Percentiles rank a stretch among this genome's conserved stretches.
These are phyloP conservation scores for Phytophthora pini DNA, from an alignment of 352 stramenopile genomes.

Conservation along the genomic window DNA sequence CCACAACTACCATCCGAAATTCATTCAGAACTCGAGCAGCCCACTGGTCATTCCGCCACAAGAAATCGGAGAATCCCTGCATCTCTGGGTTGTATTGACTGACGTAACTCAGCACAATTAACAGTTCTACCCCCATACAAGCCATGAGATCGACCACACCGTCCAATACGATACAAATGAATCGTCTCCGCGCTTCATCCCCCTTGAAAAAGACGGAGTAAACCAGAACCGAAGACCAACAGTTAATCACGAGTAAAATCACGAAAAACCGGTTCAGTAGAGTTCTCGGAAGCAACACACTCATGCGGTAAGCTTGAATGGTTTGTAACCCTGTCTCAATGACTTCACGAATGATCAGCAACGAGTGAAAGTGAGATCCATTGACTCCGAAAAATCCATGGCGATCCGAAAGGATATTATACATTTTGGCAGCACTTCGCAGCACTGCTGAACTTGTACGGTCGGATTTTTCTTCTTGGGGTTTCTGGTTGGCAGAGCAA, in stretches of 20 bases:
- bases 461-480: background rate
- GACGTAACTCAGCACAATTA: constrained; percentile 20
- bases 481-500: background rate
- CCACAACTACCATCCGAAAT: constrained; percentile 31
- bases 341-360: constrained; percentile 25
- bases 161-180: constrained; percentile 27
- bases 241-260: constrained; percentile 32
- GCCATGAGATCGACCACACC: constrained; percentile 24
- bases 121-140: constrained; percentile 21
- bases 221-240: constrained; percentile 22
- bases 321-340: constrained; percentile 29
- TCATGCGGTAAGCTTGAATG: constrained; percentile 37
- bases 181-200: constrained; percentile 16
- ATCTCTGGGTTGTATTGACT: constrained; percentile 5
- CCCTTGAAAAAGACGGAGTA: constrained; percentile 10
- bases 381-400: constrained; percentile 29
- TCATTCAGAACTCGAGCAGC: constrained; percentile 25
- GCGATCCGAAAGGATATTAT: constrained; percentile 1
- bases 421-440: background rate
- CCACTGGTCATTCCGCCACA: constrained; percentile 38
- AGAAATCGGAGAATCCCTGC: constrained; percentile 1
- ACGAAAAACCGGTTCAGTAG: constrained; percentile 47
- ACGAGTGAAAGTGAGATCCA: constrained; percentile 25
- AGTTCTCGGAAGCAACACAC: constrained; percentile 19
- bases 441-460: background rate